Percentiles rank a stretch among this genome's conserved stretches.
Conservation (phyloP, 345 rosid genomes). For the Camelina sativa region DNA sequence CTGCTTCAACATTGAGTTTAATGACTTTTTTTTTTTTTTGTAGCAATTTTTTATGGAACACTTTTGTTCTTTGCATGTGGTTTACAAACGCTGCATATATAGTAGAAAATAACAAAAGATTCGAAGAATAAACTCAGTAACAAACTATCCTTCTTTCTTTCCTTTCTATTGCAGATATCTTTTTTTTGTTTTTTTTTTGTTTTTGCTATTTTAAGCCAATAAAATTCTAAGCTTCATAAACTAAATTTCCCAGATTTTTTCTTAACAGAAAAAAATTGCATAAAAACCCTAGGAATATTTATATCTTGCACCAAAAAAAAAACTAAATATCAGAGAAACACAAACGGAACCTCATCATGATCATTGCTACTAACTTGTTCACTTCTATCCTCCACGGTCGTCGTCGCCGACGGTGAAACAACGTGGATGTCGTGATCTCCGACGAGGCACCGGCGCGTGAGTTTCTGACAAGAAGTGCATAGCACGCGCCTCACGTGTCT, state of each 20-base stretch:
- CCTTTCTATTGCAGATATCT: neutral
- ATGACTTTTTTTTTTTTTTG: constrained; percentile 1
- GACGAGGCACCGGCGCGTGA: constrained; percentile 60
- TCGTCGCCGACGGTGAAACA: constrained; percentile 5
- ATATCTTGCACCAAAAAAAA: constrained; percentile 16
- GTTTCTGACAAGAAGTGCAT: constrained; percentile 64
- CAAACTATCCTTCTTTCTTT: constrained; percentile 1
- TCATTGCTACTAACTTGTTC: constrained; percentile 39
- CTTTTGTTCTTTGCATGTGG: too few relatives aligned
- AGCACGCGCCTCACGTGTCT: constrained; percentile 79
- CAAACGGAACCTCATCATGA: constrained; percentile 51
- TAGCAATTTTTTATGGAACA: neutral
- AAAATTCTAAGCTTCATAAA: constrained; percentile 19
- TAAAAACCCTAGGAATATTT: constrained; percentile 26
- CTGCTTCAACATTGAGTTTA: neutral
- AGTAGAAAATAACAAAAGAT: neutral
- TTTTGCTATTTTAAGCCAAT: constrained; percentile 10
- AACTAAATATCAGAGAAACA: constrained; percentile 59
- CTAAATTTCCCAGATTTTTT: neutral
- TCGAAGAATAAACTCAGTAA: constrained; percentile 13
- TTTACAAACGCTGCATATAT: neutral
- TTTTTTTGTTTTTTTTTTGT: neutral
- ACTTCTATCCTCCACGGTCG: constrained; percentile 14
- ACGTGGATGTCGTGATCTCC: constrained; percentile 55
- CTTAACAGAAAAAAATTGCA: constrained; percentile 20